Evolutionary conservation across 768 basidiomycete species (phyloP).

Genomic region (Phylloporus rhodoxanthus): DNA sequence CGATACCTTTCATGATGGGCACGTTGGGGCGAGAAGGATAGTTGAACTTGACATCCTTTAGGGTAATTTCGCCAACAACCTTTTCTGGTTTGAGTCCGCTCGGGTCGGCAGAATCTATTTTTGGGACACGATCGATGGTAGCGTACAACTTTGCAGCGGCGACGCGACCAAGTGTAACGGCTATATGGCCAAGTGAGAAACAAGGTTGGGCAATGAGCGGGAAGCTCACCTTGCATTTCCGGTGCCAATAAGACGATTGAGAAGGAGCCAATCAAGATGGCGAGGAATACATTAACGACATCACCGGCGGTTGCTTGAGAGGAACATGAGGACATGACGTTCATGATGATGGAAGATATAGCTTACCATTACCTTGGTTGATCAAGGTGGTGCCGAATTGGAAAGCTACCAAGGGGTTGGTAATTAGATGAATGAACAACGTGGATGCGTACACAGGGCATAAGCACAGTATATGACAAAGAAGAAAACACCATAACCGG

Average conservation of each 20-base stretch:
- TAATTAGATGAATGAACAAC: neutral
- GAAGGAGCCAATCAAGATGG: conserved; percentile 87
- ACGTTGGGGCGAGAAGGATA: conserved; percentile 84
- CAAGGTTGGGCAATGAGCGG: neutral
- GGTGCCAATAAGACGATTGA: conserved; percentile 81
- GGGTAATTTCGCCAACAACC: conserved; percentile 63
- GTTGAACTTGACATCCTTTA: conserved; percentile 72
- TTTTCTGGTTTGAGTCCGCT: conserved; percentile 62
- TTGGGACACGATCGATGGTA: conserved; percentile 83
- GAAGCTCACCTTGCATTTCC: conserved; percentile 66
- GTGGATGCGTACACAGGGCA: conserved; percentile 47
- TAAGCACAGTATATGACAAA: conserved; percentile 78
- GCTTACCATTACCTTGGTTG: conserved; percentile 45
- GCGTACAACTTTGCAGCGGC: conserved; percentile 84
- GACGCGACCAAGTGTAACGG: conserved; percentile 72
- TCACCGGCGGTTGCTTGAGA: conserved; percentile 54
- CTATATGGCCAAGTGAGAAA: conserved; percentile 30
- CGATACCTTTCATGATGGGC: conserved; percentile 68
- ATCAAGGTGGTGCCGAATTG: conserved; percentile 86
- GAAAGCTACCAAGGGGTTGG: conserved; percentile 51
- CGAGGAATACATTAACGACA: conserved; percentile 79
- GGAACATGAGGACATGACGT: neutral
- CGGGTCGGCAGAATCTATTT: conserved; percentile 73
- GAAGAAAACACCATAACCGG: conserved; percentile 68
- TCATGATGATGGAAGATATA: neutral